Evolutionary conservation across 805 yeast species (phyloP).

Genomic region (Candida xiaguanensis): DNA sequence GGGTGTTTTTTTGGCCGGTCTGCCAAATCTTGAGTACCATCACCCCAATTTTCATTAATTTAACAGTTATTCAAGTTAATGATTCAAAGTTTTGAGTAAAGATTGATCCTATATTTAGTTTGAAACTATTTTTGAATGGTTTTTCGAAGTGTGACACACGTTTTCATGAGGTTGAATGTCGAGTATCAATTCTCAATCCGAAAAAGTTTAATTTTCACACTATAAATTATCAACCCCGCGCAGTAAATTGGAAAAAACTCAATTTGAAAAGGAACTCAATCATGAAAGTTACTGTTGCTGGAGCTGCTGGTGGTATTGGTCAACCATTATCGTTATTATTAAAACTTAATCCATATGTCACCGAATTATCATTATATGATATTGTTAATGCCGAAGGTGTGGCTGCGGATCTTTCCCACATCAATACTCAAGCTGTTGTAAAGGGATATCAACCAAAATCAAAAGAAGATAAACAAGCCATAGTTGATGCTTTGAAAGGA

Average conservation of each 20-base stretch:
- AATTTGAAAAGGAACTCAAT: background rate
- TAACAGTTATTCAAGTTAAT: no score
- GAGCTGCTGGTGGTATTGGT: slow-evolving; percentile 49
- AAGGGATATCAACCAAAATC: slow-evolving; percentile 38
- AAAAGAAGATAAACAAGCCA: slow-evolving; percentile 36
- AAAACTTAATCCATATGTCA: slow-evolving; percentile 36
- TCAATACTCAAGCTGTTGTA: slow-evolving; percentile 37
- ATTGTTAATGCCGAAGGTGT: slow-evolving; percentile 45
- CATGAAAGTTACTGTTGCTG: slow-evolving; percentile 43
- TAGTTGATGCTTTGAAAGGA: slow-evolving; percentile 33
- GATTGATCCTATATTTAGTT: no score
- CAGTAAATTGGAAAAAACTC: background rate
- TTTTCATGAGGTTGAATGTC: no score
- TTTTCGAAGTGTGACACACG: no score
- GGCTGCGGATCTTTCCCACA: slow-evolving; percentile 45
- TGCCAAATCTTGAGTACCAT: no score
- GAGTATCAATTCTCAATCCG: no score
- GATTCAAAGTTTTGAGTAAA: no score
- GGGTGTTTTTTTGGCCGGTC: no score
- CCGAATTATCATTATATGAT: slow-evolving; percentile 39
- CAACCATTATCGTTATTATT: slow-evolving; percentile 44
- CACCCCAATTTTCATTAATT: no score
- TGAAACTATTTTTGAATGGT: no score
- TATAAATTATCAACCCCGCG: slow-evolving; percentile 1
- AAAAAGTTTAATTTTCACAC: background rate